Evolutionary conservation across 768 basidiomycete species (phyloP), one percentile per base, ranked within the genome.

Genomic region (Tricholoma bakamatsutake): DNA sequence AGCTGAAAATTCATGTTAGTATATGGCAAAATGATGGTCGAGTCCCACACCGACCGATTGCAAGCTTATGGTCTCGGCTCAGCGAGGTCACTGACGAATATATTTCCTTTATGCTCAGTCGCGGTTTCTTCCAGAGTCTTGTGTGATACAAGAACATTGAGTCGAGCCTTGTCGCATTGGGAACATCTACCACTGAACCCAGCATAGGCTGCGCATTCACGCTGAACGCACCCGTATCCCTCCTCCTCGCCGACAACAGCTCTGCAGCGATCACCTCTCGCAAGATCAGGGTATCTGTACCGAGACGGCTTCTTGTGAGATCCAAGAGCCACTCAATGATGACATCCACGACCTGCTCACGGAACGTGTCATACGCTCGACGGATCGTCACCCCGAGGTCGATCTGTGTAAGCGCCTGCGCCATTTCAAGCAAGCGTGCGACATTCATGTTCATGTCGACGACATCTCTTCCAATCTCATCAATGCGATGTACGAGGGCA

Each of bases 301-400:
- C 85, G 17, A 92, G 69, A 34, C 87, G 79, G 61, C 83, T 82
- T 27, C 85, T 78, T n/a, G 85, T 87, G 52, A 93, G 76, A 68
- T 93, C 90, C 57, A 89, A 71, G 40, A 93, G 73, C 90, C 89
- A 90, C 67, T 93, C 88, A 57, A 95, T 88, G 57, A 97, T 81
- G 42, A 92, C 87, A 1, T 82, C 83, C 6, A 82, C 84, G 35
- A 93, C 79, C 67, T 93, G 87, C 66, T 98, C 96, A 60, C 88
- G 80, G 66, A 93, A 97, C 0, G 88, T 90, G 64, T 96, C 93
- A 64, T 87, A 85, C 5, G 90, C 88, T 40, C 89, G 80, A 4
- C 94, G 84, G 52, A 98, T 83, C 4, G 91, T 94, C 37, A 97
- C 90, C 12, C 89, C 93, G 2, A 98, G 76, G 62, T 98, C 96